phyloP scores from a whole-genome alignment of 176 grass and related monocot species.

The Rhynchospora pubera region DNA sequence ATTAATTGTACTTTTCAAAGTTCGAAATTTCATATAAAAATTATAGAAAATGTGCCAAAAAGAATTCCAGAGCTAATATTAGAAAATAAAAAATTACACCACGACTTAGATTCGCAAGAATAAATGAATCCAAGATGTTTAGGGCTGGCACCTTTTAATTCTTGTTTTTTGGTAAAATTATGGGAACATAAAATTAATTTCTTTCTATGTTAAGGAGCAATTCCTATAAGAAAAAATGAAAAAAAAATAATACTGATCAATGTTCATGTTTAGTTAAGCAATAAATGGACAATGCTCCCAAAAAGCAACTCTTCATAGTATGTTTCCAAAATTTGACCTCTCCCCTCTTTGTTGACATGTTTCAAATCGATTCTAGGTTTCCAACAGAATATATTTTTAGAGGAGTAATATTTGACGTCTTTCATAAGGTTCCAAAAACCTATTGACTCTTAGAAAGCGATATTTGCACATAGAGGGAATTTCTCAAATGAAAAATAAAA shows the following conservation, averaged over 20 bases:
- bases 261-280: neutral
- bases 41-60: neutral
- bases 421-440: neutral
- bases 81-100: neutral
- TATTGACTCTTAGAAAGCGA: neutral
- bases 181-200: neutral
- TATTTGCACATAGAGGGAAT: neutral
- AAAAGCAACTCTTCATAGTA: neutral
- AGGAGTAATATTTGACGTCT: no score
- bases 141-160: neutral
- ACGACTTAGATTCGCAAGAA: neutral
- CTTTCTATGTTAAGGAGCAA: neutral
- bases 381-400: slow-evolving; percentile 1
- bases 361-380: neutral
- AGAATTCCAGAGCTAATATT: neutral
- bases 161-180: neutral
- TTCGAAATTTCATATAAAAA: neutral
- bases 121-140: neutral
- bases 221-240: neutral
- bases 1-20: neutral
- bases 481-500: neutral
- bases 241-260: neutral
- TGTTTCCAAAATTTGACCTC: neutral
- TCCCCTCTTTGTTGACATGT: neutral
- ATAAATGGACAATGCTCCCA: neutral